These are phyloP conservation scores for Mycena indigotica DNA, from an alignment of 768 basidiomycete genomes.

Conservation along the genomic window DNA sequence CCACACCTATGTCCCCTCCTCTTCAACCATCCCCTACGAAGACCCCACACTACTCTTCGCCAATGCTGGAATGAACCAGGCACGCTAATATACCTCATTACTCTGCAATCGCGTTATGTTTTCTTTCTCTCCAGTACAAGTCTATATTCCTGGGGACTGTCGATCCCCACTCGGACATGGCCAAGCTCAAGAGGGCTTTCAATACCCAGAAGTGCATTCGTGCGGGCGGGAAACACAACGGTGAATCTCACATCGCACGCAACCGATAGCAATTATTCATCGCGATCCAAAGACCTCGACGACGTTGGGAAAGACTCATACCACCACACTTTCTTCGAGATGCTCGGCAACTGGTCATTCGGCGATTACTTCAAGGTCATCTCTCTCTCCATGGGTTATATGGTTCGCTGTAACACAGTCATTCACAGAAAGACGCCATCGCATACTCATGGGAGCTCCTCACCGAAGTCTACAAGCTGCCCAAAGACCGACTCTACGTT, in stretches of 20 bases:
- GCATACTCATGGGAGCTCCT: slow-evolving; percentile 92
- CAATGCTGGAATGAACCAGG: slow-evolving; percentile 98
- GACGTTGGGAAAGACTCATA: slow-evolving; percentile 99
- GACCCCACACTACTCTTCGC: slow-evolving; percentile 97
- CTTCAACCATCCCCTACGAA: slow-evolving; percentile 93
- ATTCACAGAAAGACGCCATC: slow-evolving; percentile 84
- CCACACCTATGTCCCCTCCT: slow-evolving; percentile 90
- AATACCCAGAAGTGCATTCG: slow-evolving; percentile 99
- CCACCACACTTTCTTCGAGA: slow-evolving; percentile 98
- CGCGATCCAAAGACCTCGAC: slow-evolving; percentile 73
- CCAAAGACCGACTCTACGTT: slow-evolving; percentile 90
- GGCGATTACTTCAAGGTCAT: slow-evolving; percentile 98
- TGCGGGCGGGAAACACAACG: slow-evolving; percentile 98
- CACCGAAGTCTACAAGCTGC: slow-evolving; percentile 84
- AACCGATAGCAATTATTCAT: background rate
- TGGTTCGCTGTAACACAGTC: slow-evolving; percentile 6
- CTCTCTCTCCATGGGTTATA: slow-evolving; percentile 5
- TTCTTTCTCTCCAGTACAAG: slow-evolving; percentile 74
- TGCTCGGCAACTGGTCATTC: slow-evolving; percentile 99
- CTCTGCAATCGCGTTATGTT: slow-evolving; percentile 1
- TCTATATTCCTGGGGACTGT: slow-evolving; percentile 97
- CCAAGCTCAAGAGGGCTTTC: slow-evolving; percentile 89
- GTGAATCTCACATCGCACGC: slow-evolving; percentile 37
- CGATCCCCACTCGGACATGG: slow-evolving; percentile 90
- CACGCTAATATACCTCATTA: slow-evolving; percentile 27